Evolutionary conservation across 306 rosid species (phyloP).

Genomic region (Sicyos baderoa): DNA sequence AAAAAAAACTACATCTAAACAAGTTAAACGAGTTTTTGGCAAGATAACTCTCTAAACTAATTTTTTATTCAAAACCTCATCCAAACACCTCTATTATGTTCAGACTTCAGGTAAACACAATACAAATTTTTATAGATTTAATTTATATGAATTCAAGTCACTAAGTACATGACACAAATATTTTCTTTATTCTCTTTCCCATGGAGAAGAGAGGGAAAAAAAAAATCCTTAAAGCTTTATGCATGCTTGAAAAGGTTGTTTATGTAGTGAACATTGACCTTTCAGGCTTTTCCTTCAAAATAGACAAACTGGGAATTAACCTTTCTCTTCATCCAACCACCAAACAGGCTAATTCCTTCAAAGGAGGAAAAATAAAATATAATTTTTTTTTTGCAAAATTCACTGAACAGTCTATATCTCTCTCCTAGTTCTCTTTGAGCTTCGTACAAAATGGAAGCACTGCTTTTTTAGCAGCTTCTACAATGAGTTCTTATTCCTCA

Average conservation of each 20-base stretch:
- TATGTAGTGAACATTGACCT: not conserved
- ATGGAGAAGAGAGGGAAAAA: not conserved
- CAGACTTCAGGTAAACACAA: not conserved
- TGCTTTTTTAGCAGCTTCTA: not conserved
- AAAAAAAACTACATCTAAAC: too few relatives aligned
- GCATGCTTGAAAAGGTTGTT: slow-evolving; percentile 12
- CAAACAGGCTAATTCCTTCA: not conserved
- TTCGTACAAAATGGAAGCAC: not conserved
- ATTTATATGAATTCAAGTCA: not conserved
- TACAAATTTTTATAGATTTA: too few relatives aligned
- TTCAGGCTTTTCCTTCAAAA: not conserved
- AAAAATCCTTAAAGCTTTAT: not conserved
- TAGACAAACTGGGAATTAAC: not conserved
- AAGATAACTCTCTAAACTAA: too few relatives aligned
- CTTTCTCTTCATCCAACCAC: slow-evolving; percentile 6
- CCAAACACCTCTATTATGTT: too few relatives aligned
- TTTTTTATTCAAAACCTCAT: too few relatives aligned
- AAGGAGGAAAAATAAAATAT: too few relatives aligned
- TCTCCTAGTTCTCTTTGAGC: too few relatives aligned
- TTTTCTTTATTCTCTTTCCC: not conserved
- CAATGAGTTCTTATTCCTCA: not conserved
- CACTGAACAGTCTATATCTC: not conserved
- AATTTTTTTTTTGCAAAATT: too few relatives aligned
- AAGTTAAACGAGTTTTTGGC: too few relatives aligned
- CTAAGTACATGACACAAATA: not conserved